phyloP scores from a whole-genome alignment of 192 early-diverging fungal species.

The Allomyces javanicus region DNA sequence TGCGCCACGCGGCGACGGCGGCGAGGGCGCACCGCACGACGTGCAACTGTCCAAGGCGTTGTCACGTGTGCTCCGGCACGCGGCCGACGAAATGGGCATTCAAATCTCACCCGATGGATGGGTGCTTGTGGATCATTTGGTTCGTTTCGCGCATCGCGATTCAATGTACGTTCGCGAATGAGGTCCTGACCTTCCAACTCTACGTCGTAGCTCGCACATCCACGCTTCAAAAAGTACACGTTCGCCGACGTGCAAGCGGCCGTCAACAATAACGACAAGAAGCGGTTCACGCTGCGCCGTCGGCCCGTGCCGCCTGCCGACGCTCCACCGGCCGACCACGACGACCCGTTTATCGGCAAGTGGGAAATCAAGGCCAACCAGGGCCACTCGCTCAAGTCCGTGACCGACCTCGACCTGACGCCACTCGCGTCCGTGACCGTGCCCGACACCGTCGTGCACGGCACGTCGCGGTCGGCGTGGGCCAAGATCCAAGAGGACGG shows the following conservation, averaged over 20 bases:
- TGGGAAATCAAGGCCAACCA: constrained; percentile 3
- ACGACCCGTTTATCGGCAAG: too few species aligned
- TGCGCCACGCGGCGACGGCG: neutral
- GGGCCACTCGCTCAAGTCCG: constrained; percentile 1
- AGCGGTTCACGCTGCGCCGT: neutral
- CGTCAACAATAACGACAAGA: constrained; percentile 1
- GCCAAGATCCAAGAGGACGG: neutral
- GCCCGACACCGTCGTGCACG: neutral
- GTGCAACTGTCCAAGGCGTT: constrained; percentile 1
- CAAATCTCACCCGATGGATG: neutral
- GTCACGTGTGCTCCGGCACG: constrained; percentile 1
- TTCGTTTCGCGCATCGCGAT: neutral
- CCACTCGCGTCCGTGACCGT: neutral
- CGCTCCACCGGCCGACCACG: neutral
- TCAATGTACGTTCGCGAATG: too few species aligned
- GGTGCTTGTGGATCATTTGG: neutral
- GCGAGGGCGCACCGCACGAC: neutral
- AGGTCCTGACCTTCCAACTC: neutral
- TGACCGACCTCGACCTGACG: neutral
- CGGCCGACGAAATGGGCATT: neutral
- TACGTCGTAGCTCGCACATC: neutral
- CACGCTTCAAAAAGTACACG: neutral
- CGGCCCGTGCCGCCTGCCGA: neutral
- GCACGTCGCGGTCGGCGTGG: neutral
- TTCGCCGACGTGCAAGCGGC: neutral